These are phyloP conservation scores for Colletotrichum musae DNA, from an alignment of 2,329 filamentous ascomycete genomes.

Conservation along the genomic window DNA sequence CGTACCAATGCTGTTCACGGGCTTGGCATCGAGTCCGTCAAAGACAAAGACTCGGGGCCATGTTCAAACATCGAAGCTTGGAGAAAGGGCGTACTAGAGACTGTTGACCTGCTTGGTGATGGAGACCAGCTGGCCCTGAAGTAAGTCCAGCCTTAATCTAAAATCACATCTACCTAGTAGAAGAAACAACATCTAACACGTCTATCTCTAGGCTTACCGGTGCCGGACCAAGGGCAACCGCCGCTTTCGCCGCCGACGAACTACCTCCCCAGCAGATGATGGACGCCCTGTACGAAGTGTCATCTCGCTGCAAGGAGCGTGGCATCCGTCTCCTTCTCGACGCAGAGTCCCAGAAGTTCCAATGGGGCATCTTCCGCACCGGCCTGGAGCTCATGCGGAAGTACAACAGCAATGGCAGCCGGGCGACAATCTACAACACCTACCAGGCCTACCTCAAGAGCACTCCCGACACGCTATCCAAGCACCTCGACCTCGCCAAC, in stretches of 20 bases:
- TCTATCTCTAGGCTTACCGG: constrained; percentile 76
- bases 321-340: constrained; percentile 85
- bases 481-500: constrained; percentile 72
- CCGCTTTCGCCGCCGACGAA: constrained; percentile 73
- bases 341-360: constrained; percentile 85
- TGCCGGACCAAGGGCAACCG: constrained; percentile 82
- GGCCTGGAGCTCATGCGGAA: constrained; percentile 80
- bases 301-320: constrained; percentile 77
- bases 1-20: constrained; percentile 61
- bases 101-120: constrained; percentile 76
- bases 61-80: constrained; percentile 76
- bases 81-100: constrained; percentile 81
- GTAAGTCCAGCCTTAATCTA: constrained; percentile 48
- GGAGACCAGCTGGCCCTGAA: constrained; percentile 78
- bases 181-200: neutral
- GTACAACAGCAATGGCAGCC: constrained; percentile 74
- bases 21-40: constrained; percentile 58
- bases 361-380: constrained; percentile 86
- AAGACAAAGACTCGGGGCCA: constrained; percentile 63
- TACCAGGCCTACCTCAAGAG: constrained; percentile 84
- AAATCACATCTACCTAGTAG: too few relatives aligned
- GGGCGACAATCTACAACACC: constrained; percentile 83
- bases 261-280: constrained; percentile 76
- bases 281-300: constrained; percentile 82
- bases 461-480: constrained; percentile 68